phyloP scores from a whole-genome alignment of 306 rosid species.

The Boehmeria nivea region DNA sequence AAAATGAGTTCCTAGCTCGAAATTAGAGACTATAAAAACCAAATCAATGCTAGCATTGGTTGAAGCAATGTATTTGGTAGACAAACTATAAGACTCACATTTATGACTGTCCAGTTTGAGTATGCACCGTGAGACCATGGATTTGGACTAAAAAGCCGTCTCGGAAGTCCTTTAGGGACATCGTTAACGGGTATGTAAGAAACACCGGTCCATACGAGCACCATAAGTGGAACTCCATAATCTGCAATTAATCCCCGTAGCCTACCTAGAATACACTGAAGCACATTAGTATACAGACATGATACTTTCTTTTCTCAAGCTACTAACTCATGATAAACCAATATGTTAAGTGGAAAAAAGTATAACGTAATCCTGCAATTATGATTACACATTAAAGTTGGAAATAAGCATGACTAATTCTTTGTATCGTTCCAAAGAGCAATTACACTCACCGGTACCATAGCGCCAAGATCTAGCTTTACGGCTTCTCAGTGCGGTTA shows the following conservation, averaged over 20 bases:
- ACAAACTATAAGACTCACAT: conserved; percentile 40
- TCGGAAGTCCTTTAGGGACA: conserved; percentile 84
- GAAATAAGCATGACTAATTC: not conserved
- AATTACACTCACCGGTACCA: conserved; percentile 63
- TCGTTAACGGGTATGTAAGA: conserved; percentile 80
- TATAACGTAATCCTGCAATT: too few species aligned
- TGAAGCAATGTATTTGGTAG: not conserved
- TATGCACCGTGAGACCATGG: conserved; percentile 97
- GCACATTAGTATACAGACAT: too few species aligned
- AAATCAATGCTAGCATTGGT: conserved; percentile 1
- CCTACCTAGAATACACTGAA: conserved; percentile 42
- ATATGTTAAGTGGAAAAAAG: too few species aligned
- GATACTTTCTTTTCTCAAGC: too few species aligned
- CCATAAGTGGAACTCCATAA: conserved; percentile 95
- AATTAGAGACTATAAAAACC: conserved; percentile 4
- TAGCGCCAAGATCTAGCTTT: conserved; percentile 97
- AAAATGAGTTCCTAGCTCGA: conserved; percentile 28
- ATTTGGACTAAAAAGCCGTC: conserved; percentile 92
- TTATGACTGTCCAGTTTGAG: conserved; percentile 89
- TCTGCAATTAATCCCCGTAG: conserved; percentile 80
- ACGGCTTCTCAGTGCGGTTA: conserved; percentile 77
- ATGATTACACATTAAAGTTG: not conserved
- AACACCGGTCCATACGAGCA: conserved; percentile 77
- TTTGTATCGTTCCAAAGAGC: conserved; percentile 6
- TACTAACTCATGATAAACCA: too few species aligned